Percentiles rank a stretch among this genome's conserved stretches.
Conservation (phyloP, 140 eudicot genomes). For the Erigeron philadelphicus region DNA sequence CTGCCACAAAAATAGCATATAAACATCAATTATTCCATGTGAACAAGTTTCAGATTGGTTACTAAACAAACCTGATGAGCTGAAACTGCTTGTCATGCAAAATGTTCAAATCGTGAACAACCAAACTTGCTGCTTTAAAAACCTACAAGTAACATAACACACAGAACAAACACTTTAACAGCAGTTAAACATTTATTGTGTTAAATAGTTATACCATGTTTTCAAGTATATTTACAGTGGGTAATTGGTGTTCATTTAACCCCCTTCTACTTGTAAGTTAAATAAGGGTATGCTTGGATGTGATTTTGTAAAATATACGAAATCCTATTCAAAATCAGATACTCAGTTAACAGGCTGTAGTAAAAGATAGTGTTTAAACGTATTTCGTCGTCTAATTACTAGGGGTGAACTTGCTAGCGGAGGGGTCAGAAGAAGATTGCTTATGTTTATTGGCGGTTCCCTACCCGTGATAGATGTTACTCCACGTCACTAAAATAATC, state of each 20-base stretch:
- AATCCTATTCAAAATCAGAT: too few species aligned
- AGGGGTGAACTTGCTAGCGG: too few species aligned
- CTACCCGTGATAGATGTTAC: too few species aligned
- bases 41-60: conserved; percentile 15
- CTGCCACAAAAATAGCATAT: conserved; percentile 29
- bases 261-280: not conserved
- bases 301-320: not conserved
- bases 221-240: not conserved
- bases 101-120: conserved; percentile 55
- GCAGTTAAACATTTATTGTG: not conserved
- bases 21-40: conserved; percentile 2
- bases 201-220: conserved; percentile 1
- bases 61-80: conserved; percentile 65
- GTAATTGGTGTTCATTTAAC: not conserved
- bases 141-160: conserved; percentile 41
- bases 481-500: too few species aligned
- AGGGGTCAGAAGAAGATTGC: too few species aligned
- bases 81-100: conserved; percentile 89
- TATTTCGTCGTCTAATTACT: too few species aligned
- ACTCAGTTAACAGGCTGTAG: too few species aligned
- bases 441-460: too few species aligned
- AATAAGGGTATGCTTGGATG: not conserved
- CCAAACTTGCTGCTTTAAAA: conserved; percentile 79
- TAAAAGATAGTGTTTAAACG: too few species aligned
- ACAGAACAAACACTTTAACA: not conserved